A percentile compares a stretch with the other conserved stretches of the same genome.
Conservation (phyloP, 495 filamentous ascomycete species). For the Penicillium longicatenatum region DNA sequence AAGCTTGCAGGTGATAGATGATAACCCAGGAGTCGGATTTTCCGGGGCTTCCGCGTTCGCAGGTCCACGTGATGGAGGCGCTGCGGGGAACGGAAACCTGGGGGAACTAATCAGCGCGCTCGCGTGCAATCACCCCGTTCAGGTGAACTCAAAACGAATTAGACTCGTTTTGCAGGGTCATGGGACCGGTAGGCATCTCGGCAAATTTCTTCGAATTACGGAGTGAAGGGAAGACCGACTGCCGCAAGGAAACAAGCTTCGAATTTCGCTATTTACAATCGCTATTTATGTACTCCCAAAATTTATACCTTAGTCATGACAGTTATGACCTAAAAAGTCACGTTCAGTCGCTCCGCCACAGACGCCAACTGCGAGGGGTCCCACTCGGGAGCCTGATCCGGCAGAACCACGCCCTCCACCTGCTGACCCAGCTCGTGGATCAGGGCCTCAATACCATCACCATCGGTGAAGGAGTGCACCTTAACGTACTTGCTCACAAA, state of each 20-base stretch:
- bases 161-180: neutral
- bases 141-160: neutral
- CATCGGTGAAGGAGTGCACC: conserved; percentile 45
- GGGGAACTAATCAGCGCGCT: neutral
- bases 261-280: neutral
- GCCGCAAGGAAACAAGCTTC: neutral
- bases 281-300: neutral
- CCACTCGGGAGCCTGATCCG: conserved; percentile 28
- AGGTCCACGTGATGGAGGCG: neutral
- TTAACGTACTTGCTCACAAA: conserved; percentile 44
- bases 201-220: neutral
- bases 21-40: neutral
- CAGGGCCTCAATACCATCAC: conserved; percentile 42
- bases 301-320: neutral
- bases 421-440: conserved; percentile 33
- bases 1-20: conserved; percentile 5
- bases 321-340: conserved; percentile 18
- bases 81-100: neutral
- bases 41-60: neutral
- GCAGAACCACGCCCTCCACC: conserved; percentile 30
- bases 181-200: neutral
- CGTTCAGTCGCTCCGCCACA: conserved; percentile 22
- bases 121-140: neutral
- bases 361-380: conserved; percentile 20
- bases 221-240: neutral